Base-by-base conservation (phyloP, 2,329 filamentous ascomycete genomes). In the Colletotrichum sidae region DNA sequence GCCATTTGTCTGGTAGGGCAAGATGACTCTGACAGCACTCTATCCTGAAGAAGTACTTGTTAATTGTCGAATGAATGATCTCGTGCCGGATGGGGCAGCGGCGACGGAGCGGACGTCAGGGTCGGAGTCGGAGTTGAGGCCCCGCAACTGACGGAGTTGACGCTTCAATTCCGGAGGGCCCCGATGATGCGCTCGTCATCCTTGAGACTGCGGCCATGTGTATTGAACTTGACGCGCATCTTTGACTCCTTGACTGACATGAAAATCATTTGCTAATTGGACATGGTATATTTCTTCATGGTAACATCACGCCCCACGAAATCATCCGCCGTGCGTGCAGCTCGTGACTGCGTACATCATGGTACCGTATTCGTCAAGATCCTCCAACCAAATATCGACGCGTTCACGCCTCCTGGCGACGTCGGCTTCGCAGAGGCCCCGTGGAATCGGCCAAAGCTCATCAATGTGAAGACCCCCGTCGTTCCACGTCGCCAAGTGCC, bases 291-390 rank as follows among this genome's bases (percentile, higher is more conserved):
- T 6, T 10, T 1, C 4, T 6, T 41, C 38, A 2, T 33, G 15
- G 25, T 7, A 33, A 1, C 13, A 46, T 46, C 13, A 10, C 15
- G 8, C 15, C 17, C 10, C n/a, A 9, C 5, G 9, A 17, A 11
- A n/a, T 58, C 47, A 78, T 2, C 69, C 71, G 2, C 74, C 78
- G 69, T 85, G 80, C 0, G 81, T 84, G 53, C 77, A 80, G 47
- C 76, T 78, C 0, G 80, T 82, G 0, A 85, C 80, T 0, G 81
- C 77, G 67, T 83, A 86, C 1, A 87, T 54, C 81, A 85, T 83
- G 17, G 78, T 84, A 1, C 85, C 84, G 71, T 81, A 87, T 53
- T 85, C 84, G 69, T 88, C 85, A 1, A 84, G 72, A 13, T 73
- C 71, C 55, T 83, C 79, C 6, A 87, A 60, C 85, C 86, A 88